Evolutionary conservation across 1,139 yeast species (phyloP), one percentile per base, ranked within the genome.

Genomic region (Chernovozyma aurita): DNA sequence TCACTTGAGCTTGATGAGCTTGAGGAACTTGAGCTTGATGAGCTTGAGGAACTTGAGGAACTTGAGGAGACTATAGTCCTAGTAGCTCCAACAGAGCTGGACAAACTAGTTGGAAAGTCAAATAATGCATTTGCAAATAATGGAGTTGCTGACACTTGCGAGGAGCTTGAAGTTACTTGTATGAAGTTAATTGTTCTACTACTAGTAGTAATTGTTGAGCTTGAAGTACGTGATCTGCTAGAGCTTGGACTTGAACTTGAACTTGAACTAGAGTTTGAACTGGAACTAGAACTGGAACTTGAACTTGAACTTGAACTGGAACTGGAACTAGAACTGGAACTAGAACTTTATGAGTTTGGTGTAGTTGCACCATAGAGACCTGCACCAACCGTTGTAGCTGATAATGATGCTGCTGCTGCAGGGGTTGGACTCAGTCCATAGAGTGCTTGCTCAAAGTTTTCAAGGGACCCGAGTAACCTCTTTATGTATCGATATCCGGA

Each of bases 241-340:
- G 33, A 31, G 5, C 17, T 28, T 8, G 33, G n/a, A 32, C n/a
- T 33, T 22, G 39, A 31, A 37, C 30, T 33, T 3, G 37, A 20
- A 17, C 33, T 28, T 11, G 38, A 26, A 35, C 41, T 37, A 30
- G 37, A 34, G 28, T 31, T 14, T 13, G 34, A 30, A 22, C 33
- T 30, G 7, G 33, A 31, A 4, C 17, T 28, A 12, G 33, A n/a
- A 32, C n/a, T 33, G 24, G 39, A 31, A 37, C 30, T 34, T 7
- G 42, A 32, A 31, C 41, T 38, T 20, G 44, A 31, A 17, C 17
- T 24, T 18, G 33, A 35, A 17, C 28, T 25, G 18, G 42, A 16
- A 28, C 34, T 32, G 12, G 41, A 31, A 34, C 36, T 42, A 15
- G 47, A 38, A 26, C 43, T 42, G 16, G 50, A 40, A 33, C 45